Evolutionary conservation across 2,329 filamentous ascomycete species (phyloP), one percentile per base, ranked within the genome.

Genomic region (Aspergillus sp.): DNA sequence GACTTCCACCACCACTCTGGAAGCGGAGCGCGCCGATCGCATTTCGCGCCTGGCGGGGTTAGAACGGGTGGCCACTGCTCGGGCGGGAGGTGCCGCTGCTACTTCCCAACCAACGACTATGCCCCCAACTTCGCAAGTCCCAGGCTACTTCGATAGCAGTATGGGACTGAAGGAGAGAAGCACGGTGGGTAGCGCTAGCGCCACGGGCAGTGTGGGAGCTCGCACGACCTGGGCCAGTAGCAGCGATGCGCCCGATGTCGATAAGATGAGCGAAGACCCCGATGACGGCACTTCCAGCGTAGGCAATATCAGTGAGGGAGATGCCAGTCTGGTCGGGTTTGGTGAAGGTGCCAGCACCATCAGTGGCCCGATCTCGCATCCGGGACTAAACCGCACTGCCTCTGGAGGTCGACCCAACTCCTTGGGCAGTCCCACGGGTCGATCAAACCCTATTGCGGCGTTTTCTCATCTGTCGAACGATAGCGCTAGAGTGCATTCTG

Each of bases 1-100:
- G 39, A 76, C 85, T 6, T 89, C 87, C 20, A 85, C 86, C 56
- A 89, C 85, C 65, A 94, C 89, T 69, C 87, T 95, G 61, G 93
- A 96, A 70, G 92, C 92, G 63, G 93, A 96, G 76, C 91, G 93
- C 67, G 92, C 92, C 63, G 93, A 97, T 77, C 92, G 94, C 70
- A 97, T 98, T 76, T 96, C 92, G 49, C 92, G 94, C 54, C 87
- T 97, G 22, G 91, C 93, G 12, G 94, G 94, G n/a, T 85, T 97
- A 42, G 92, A 96, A 75, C 87, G 91, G 58, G 88, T 97, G 58
- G 88, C 90, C 16, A 90, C 91, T n/a, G 83, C 89, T 49, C 88
- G 90, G 62, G 81, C 85, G 31, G 71, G 69, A 49, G 68, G 77
- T 76, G 14, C 14, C 6, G 56, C 56, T 32, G 62, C 69, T 36